Percentiles rank a stretch among this genome's conserved stretches.
Conservation (phyloP, 2,329 filamentous ascomycete species). For the Ascocoryne sarcoides region DNA sequence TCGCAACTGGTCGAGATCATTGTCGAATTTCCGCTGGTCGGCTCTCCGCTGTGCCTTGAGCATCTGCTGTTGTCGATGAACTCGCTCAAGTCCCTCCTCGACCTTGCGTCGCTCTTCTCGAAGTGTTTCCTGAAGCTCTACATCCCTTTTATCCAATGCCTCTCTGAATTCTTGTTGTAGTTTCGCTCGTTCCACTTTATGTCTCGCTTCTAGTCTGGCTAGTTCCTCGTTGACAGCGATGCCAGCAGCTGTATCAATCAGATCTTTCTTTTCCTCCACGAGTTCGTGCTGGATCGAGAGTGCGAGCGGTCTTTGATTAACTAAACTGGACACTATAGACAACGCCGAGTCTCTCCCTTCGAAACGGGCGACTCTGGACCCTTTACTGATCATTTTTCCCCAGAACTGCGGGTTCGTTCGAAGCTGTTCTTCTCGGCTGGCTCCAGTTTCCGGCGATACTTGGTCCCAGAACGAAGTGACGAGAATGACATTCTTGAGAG, state of each 20-base stretch:
- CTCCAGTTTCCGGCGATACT: not conserved
- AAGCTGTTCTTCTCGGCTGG: not conserved
- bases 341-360: not conserved
- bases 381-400: not conserved
- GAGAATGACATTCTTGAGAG: constrained; percentile 3
- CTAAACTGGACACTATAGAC: not conserved
- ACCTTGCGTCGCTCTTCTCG: not conserved
- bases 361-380: not conserved
- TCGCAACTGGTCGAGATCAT: no score
- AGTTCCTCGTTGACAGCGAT: not conserved
- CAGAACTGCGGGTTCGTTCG: not conserved
- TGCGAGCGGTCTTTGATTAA: not conserved
- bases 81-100: not conserved
- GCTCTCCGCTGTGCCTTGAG: no score
- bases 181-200: not conserved
- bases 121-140: not conserved
- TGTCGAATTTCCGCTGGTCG: no score
- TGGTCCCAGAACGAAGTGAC: constrained; percentile 1
- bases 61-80: no score
- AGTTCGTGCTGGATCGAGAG: constrained; percentile 1
- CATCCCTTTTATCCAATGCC: not conserved
- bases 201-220: not conserved
- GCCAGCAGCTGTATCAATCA: not conserved
- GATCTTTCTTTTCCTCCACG: not conserved
- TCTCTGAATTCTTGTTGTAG: not conserved